Percentiles rank a stretch among this genome's conserved stretches.
Conservation (phyloP, 2,329 filamentous ascomycete genomes). For the Talaromyces sp. region DNA sequence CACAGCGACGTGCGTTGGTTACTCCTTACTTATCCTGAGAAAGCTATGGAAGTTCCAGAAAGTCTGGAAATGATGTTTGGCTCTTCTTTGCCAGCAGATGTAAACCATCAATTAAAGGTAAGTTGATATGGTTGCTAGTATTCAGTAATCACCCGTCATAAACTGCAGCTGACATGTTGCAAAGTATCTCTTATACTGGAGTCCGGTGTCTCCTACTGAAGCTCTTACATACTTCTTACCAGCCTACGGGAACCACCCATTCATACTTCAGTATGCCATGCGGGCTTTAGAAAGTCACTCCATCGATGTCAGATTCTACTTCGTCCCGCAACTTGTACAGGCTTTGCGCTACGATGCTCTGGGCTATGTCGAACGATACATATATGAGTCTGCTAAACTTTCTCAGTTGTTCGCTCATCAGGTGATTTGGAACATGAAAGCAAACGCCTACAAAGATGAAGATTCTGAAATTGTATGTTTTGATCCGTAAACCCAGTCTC, state of each 20-base stretch:
- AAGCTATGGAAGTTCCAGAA: conserved; percentile 74
- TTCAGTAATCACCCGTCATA: neutral
- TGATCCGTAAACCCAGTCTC: neutral
- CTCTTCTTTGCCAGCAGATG: conserved; percentile 69
- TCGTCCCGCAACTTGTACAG: conserved; percentile 97
- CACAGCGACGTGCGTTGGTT: conserved; percentile 73
- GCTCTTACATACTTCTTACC: conserved; percentile 92
- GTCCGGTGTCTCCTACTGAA: conserved; percentile 85
- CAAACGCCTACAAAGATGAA: conserved; percentile 96
- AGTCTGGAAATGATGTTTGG: conserved; percentile 80
- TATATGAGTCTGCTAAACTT: conserved; percentile 92
- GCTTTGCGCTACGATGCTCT: conserved; percentile 86
- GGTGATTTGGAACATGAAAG: conserved; percentile 99
- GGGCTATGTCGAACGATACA: conserved; percentile 94
- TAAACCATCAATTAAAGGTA: conserved; percentile 85
- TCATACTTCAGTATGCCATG: conserved; percentile 95
- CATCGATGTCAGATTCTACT: conserved; percentile 98
- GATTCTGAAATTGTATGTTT: conserved; percentile 72
- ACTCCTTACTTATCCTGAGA: conserved; percentile 77
- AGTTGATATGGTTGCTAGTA: conserved; percentile 42
- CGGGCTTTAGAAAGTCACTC: conserved; percentile 88
- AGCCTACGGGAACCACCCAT: conserved; percentile 84
- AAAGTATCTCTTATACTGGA: conserved; percentile 91
- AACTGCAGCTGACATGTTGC: conserved; percentile 27
- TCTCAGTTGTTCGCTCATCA: conserved; percentile 99